Conservation (phyloP, 2,329 filamentous ascomycete species). For the Ceratocystis variospora region DNA sequence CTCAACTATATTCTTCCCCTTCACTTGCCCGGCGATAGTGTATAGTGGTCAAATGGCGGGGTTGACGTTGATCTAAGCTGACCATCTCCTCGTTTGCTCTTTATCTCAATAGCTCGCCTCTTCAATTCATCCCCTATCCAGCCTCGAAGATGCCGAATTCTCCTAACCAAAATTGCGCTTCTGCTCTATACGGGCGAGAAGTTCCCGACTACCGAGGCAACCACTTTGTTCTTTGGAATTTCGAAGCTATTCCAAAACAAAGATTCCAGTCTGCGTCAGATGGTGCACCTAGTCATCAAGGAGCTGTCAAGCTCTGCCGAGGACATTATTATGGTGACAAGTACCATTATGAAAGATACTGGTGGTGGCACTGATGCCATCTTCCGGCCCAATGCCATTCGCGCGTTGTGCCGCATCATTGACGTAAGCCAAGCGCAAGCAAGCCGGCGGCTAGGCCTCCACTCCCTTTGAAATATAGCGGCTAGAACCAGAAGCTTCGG, state of each 20-base stretch:
- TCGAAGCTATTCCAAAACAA: slow-evolving; percentile 99
- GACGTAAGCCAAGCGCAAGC: slow-evolving; percentile 46
- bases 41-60: too few relatives aligned
- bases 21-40: too few relatives aligned
- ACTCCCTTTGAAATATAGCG: too few relatives aligned
- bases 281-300: slow-evolving; percentile 98
- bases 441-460: not conserved
- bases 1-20: too few relatives aligned
- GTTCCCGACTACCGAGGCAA: slow-evolving; percentile 94
- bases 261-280: slow-evolving; percentile 92
- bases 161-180: slow-evolving; percentile 92
- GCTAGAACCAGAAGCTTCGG: not conserved
- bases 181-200: slow-evolving; percentile 93
- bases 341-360: slow-evolving; percentile 99
- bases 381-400: slow-evolving; percentile 89
- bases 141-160: slow-evolving; percentile 90
- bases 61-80: not conserved
- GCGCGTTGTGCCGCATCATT: slow-evolving; percentile 90
- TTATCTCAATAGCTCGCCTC: slow-evolving; percentile 56
- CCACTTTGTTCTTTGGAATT: slow-evolving; percentile 95
- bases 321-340: slow-evolving; percentile 99
- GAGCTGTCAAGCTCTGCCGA: slow-evolving; percentile 89
- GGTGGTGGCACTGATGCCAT: slow-evolving; percentile 87
- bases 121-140: slow-evolving; percentile 98
- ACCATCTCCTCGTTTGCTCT: not conserved